These are phyloP conservation scores for Phytopythium ostracodes DNA, from an alignment of 352 stramenopile species.

Conservation along the genomic window DNA sequence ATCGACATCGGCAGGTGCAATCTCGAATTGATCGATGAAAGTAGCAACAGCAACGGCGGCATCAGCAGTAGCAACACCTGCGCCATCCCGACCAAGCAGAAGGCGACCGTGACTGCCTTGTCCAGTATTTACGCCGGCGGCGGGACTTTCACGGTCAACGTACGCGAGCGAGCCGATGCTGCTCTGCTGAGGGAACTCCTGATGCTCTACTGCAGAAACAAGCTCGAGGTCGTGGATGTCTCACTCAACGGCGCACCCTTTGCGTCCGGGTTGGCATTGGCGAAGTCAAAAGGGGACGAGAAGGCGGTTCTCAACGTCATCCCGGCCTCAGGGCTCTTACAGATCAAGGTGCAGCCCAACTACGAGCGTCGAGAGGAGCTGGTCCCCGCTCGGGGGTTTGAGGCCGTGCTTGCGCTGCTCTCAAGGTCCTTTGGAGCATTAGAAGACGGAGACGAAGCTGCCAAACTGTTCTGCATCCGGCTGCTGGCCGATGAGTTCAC, in stretches of 20 bases:
- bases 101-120: neutral
- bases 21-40: slow-evolving; percentile 47
- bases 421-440: slow-evolving; percentile 37
- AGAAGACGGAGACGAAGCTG: slow-evolving; percentile 47
- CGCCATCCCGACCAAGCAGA: neutral
- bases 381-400: slow-evolving; percentile 35
- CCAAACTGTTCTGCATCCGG: slow-evolving; percentile 60
- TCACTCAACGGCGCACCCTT: slow-evolving; percentile 38
- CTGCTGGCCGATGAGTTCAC: slow-evolving; percentile 59
- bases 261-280: neutral
- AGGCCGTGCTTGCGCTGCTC: slow-evolving; percentile 34
- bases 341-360: slow-evolving; percentile 58
- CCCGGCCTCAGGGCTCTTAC: slow-evolving; percentile 35
- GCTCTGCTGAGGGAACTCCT: slow-evolving; percentile 59
- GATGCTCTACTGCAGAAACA: slow-evolving; percentile 48
- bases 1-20: slow-evolving; percentile 66
- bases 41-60: neutral
- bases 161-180: slow-evolving; percentile 42
- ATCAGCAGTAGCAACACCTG: neutral
- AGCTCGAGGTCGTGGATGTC: slow-evolving; percentile 49
- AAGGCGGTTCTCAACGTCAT: slow-evolving; percentile 36
- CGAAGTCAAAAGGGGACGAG: slow-evolving; percentile 28
- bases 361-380: slow-evolving; percentile 56
- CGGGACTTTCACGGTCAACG: slow-evolving; percentile 41
- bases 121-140: slow-evolving; percentile 2